A percentile compares a stretch with the other conserved stretches of the same genome.
Evolutionary conservation across 2,329 filamentous ascomycete species (phyloP).

Genomic region (Herpotrichia juniperi): DNA sequence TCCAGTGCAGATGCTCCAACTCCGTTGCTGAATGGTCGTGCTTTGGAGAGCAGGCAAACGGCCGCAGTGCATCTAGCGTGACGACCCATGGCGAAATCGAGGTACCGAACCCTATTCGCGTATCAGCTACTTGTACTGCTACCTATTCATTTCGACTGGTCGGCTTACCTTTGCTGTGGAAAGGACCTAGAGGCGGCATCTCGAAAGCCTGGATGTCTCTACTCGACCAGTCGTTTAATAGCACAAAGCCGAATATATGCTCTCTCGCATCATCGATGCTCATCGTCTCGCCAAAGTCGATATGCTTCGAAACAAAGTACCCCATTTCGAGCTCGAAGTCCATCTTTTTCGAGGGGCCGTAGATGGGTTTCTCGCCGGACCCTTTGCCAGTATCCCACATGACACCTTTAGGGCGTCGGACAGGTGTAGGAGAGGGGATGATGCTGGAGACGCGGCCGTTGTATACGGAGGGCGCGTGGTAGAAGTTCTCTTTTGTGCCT

Average conservation of each 20-base stretch:
- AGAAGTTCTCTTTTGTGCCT: background rate
- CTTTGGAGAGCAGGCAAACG: background rate
- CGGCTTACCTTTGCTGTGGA: constrained; percentile 57
- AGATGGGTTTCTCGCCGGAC: background rate
- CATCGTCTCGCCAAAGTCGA: constrained; percentile 44
- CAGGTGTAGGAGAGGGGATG: background rate
- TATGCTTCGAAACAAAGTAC: constrained; percentile 46
- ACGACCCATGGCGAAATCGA: constrained; percentile 64
- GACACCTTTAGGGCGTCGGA: constrained; percentile 1
- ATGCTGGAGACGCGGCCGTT: constrained; percentile 2
- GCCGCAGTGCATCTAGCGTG: constrained; percentile 58
- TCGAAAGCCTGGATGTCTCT: constrained; percentile 64
- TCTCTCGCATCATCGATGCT: constrained; percentile 47
- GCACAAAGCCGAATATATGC: constrained; percentile 64
- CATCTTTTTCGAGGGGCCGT: background rate
- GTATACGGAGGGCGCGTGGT: constrained; percentile 1
- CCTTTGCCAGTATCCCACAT: background rate
- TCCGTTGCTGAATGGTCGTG: background rate
- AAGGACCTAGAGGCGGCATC: constrained; percentile 63
- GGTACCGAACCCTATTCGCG: background rate
- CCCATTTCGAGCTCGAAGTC: constrained; percentile 56
- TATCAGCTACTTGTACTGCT: background rate
- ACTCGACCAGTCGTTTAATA: constrained; percentile 67
- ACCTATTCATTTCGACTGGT: background rate
- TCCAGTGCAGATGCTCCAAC: constrained; percentile 1